Conservation (phyloP, 345 rosid species). For the Kandelia obovata region DNA sequence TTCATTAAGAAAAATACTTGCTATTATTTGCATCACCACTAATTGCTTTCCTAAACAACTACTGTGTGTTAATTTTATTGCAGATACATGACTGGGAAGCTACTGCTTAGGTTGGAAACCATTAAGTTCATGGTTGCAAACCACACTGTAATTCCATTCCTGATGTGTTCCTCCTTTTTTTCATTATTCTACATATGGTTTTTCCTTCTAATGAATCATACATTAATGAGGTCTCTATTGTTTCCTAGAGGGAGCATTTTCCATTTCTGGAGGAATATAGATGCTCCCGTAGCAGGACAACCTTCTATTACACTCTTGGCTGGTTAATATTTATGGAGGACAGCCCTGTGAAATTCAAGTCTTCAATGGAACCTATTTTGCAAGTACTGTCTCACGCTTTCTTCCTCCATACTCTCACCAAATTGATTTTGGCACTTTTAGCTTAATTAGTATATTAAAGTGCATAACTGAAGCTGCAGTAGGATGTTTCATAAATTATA, state of each 20-base stretch:
- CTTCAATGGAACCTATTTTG: conserved; percentile 92
- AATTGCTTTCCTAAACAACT: conserved; percentile 8
- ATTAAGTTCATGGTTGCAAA: conserved; percentile 88
- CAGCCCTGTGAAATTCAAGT: conserved; percentile 88
- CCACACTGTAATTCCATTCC: conserved; percentile 68
- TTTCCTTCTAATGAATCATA: conserved; percentile 13
- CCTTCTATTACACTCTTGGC: conserved; percentile 91
- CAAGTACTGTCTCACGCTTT: conserved; percentile 48
- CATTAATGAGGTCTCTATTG: conserved; percentile 1
- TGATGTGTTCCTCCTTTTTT: conserved; percentile 14
- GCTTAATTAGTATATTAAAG: neutral
- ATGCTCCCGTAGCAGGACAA: conserved; percentile 96
- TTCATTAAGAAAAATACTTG: too few species aligned
- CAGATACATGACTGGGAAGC: conserved; percentile 98
- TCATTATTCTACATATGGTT: conserved; percentile 12
- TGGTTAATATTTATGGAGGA: conserved; percentile 98
- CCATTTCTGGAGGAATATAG: conserved; percentile 87
- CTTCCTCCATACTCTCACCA: too few species aligned
- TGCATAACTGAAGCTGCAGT: neutral
- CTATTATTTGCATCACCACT: neutral
- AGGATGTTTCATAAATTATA: neutral
- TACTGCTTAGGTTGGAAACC: conserved; percentile 89
- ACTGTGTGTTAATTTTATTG: neutral
- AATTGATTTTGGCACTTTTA: too few species aligned
- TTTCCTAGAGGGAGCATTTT: conserved; percentile 82